These are phyloP conservation scores for Apodospora peruviana DNA, from an alignment of 495 filamentous ascomycete genomes.

Conservation along the genomic window DNA sequence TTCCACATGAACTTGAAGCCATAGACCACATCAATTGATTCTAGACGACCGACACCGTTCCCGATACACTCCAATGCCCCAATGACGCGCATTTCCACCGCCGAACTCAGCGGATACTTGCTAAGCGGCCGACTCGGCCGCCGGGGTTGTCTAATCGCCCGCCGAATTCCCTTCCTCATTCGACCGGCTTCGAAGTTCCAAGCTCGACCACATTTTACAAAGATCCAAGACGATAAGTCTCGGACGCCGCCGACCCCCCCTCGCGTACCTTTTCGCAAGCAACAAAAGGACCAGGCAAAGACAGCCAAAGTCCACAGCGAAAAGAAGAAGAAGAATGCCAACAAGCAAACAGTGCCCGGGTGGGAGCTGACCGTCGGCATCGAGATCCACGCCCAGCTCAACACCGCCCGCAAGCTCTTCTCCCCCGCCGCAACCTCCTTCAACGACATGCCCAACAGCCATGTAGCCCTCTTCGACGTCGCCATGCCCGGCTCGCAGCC, in stretches of 20 bases:
- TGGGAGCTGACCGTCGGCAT: conserved; percentile 95
- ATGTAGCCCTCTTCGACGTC: conserved; percentile 82
- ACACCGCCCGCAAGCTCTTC: conserved; percentile 81
- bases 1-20: too few species aligned
- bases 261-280: conserved; percentile 57
- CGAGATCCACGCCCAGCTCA: conserved; percentile 95
- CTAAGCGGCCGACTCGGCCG: conserved; percentile 37
- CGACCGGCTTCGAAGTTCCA: not conserved
- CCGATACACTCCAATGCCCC: not conserved
- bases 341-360: conserved; percentile 48
- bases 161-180: not conserved
- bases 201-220: not conserved
- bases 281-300: conserved; percentile 69
- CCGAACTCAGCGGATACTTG: conserved; percentile 41
- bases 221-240: not conserved
- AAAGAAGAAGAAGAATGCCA: conserved; percentile 36
- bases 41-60: too few species aligned
- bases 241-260: not conserved
- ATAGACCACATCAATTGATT: too few species aligned
- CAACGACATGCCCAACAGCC: conserved; percentile 69
- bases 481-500: conserved; percentile 88
- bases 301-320: conserved; percentile 33
- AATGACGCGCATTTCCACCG: conserved; percentile 32
- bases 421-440: conserved; percentile 64
- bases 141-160: conserved; percentile 33